These are phyloP conservation scores for Streptanthus diversifolius DNA, from an alignment of 345 rosid species.

Conservation along the genomic window DNA sequence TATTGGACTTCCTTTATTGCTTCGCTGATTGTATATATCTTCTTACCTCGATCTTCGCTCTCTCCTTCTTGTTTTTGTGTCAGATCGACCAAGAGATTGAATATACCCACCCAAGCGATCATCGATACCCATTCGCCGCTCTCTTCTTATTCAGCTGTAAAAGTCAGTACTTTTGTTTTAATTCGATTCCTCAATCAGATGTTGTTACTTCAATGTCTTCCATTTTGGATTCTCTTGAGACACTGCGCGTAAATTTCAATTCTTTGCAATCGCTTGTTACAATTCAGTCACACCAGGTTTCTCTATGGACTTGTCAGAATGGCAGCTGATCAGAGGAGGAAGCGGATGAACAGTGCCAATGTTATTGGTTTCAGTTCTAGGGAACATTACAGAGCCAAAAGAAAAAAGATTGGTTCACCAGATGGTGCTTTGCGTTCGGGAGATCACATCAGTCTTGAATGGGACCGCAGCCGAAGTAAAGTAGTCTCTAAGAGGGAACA, in stretches of 20 bases:
- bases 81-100: slow-evolving; percentile 8
- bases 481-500: slow-evolving; percentile 89
- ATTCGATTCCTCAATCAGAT: slow-evolving; percentile 14
- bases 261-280: background rate
- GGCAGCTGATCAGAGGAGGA: slow-evolving; percentile 89
- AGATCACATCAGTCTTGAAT: slow-evolving; percentile 75
- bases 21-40: background rate
- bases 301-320: slow-evolving; percentile 38
- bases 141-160: slow-evolving; percentile 20
- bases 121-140: background rate
- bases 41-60: background rate
- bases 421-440: slow-evolving; percentile 48
- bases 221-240: background rate
- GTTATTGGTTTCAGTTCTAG: slow-evolving; percentile 47
- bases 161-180: background rate
- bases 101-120: slow-evolving; percentile 6
- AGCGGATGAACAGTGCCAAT: slow-evolving; percentile 61
- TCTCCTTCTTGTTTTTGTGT: background rate
- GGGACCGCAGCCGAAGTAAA: slow-evolving; percentile 58
- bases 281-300: background rate
- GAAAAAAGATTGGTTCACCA: slow-evolving; percentile 47
- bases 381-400: slow-evolving; percentile 63
- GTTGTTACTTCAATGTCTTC: slow-evolving; percentile 3
- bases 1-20: background rate
- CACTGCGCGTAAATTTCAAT: background rate